These are phyloP conservation scores for Yamadazyma endophytica DNA, from an alignment of 805 yeast genomes.

Conservation along the genomic window DNA sequence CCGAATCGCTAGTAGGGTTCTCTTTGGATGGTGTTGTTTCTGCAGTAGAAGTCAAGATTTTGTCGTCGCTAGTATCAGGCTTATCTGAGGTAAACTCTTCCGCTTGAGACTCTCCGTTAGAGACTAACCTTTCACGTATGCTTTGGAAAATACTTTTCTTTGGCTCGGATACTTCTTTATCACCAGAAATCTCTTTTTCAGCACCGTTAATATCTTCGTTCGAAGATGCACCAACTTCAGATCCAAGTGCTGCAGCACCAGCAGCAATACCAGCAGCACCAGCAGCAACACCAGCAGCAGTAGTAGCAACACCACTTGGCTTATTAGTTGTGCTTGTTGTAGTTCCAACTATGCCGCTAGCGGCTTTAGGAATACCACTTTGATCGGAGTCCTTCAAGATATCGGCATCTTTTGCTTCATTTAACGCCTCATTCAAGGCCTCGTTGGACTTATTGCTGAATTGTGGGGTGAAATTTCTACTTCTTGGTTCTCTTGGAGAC, in stretches of 20 bases:
- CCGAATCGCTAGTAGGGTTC: slow-evolving; percentile 3
- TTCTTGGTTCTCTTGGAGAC: slow-evolving; percentile 9
- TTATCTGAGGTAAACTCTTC: slow-evolving; percentile 2
- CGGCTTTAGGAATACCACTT: too few relatives aligned
- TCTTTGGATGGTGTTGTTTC: slow-evolving; percentile 28
- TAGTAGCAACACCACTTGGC: slow-evolving; percentile 5
- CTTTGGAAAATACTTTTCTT: slow-evolving; percentile 30
- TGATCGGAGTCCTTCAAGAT: background rate
- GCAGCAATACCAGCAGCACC: slow-evolving; percentile 10
- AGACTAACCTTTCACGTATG: slow-evolving; percentile 25
- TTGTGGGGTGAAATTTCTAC: background rate
- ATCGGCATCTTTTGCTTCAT: background rate
- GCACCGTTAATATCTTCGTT: slow-evolving; percentile 12
- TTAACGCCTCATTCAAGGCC: background rate
- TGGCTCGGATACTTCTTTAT: too few relatives aligned
- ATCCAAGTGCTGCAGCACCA: slow-evolving; percentile 7
- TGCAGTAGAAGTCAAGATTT: slow-evolving; percentile 18
- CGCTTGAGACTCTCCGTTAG: slow-evolving; percentile 2
- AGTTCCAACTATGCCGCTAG: too few relatives aligned
- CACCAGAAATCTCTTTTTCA: too few relatives aligned
- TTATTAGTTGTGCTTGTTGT: background rate
- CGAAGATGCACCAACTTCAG: slow-evolving; percentile 6
- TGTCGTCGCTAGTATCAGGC: slow-evolving; percentile 17
- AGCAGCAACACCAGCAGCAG: slow-evolving; percentile 6
- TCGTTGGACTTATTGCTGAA: slow-evolving; percentile 1